Base-by-base conservation (phyloP, 768 basidiomycete genomes). In the Suillus clintonianus region DNA sequence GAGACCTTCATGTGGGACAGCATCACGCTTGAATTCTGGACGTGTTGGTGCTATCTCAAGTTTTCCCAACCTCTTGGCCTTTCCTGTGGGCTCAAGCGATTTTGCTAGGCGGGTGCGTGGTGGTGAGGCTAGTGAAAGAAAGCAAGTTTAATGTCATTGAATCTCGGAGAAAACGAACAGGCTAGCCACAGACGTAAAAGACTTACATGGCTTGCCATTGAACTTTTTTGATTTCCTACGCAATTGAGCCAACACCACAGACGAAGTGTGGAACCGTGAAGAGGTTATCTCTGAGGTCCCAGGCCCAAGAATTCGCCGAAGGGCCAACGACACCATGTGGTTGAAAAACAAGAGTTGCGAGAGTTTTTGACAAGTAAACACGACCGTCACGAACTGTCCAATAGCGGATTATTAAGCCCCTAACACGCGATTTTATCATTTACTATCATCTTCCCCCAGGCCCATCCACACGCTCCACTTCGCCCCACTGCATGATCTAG, bases 21-120 rank as follows among this genome's bases (percentile, higher is more conserved):
- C 5, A 22, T 72, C 70, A 24, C 70, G 69, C 22, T 39, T 14
- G 11, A 72, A 70, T 3, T 70, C 45, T 0, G 66, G 61, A 51
- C 64, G 72, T 1, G 65, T 42, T 14, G 69, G 61, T n/a, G 70
- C 73, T 48, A 71, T 61, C 32, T 75, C 71, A 9, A 76, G 43
- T 9, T 67, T 69, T 11, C 73, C 73, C 10, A 73, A 66, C 51
- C 64, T 71, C 42, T 73, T 72, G 7, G 71, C 68, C 45, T 60
- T 73, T 4, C 71, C 71, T 8, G 63, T 66, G 1, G 73, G 71
- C n/a, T 76, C 62, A 43, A 76, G 58, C 13, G 72, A 73, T 57
- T 67, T 65, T 54, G 71, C 71, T 5, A 74, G 73, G 10, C 75
- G 71, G 7, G n/a, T 64, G 17, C 53, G 54, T 15, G 54, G 10